Base-by-base conservation (phyloP, 495 filamentous ascomycete species). In the Aspergillus homomorphus region DNA sequence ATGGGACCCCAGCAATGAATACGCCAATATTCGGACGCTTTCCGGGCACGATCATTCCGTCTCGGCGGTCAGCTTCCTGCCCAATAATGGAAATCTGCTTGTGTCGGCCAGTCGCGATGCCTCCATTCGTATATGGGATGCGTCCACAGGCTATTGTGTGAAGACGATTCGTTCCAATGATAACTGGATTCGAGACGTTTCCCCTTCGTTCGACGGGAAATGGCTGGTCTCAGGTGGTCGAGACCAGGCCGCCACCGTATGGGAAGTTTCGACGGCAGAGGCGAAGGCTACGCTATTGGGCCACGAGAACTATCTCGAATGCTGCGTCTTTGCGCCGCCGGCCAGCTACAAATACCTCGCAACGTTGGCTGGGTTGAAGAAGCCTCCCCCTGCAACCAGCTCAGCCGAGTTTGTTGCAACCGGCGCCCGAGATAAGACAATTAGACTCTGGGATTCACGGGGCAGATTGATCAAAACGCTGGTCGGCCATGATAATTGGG, bases 401-500 rank as follows among this genome's bases (percentile, higher is more conserved):
- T 87, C 89, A 5, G 49, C 50, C 19, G 94, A 98, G 64, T 98
- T 91, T 66, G 82, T 97, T 61, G 94, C 94, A 1, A 97, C 94
- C 0, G 94, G 91, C 2, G 86, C 86, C 4, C 80, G 94, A 66
- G 94, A 98, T 67, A 98, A 96, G 73, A 90, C 85, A 0, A 96
- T 98, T 64, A 86, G 86, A 66, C 70, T 98, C 14, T 98, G 92
- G 92, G 91, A 96, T 69, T 80, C 85, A 4, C 81, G 92, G 50
- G 94, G 94, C 10, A 90, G 88, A 14, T 79, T 90, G 50, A 86
- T 98, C 63, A 97, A 92, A 71, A 95, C 89, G 1, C 78, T 98
- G 8, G 72, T 87, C 1, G 94, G 94, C 3, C 94, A 98, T 66
- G 94, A 98, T 70, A 98, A 97, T 68, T 98, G 94, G 94, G 88